Evolutionary conservation across 2,329 filamentous ascomycete genomes (phyloP).

Genomic region (Aspergillus sp.): DNA sequence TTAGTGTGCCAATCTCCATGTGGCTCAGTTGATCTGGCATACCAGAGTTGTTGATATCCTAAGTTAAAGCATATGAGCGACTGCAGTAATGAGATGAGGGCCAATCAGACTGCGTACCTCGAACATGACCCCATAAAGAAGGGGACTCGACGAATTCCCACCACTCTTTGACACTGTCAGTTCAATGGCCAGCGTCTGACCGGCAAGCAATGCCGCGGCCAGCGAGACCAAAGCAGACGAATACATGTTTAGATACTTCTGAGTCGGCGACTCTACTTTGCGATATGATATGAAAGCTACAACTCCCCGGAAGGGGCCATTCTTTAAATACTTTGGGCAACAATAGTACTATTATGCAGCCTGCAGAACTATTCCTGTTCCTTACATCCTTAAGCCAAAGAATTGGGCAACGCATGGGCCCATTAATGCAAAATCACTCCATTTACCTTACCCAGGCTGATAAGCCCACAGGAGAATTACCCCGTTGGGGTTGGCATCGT

Average conservation of each 20-base stretch:
- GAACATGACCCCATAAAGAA: constrained; percentile 41
- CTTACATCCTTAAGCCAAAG: neutral
- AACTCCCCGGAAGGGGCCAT: too few species aligned
- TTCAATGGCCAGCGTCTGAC: neutral
- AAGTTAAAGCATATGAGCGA: neutral
- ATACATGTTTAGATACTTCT: neutral
- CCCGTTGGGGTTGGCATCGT: neutral
- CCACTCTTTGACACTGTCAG: constrained; percentile 12
- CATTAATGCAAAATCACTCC: neutral
- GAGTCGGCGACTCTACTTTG: too few species aligned
- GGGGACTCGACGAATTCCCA: constrained; percentile 35
- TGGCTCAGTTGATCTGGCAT: neutral
- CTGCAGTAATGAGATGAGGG: neutral
- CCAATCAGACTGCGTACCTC: constrained; percentile 25
- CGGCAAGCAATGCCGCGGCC: neutral
- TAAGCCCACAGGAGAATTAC: neutral
- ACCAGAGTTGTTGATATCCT: constrained; percentile 42
- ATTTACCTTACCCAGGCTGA: neutral
- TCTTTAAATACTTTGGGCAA: too few species aligned
- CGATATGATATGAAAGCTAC: too few species aligned
- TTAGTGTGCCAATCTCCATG: neutral
- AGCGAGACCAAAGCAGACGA: neutral
- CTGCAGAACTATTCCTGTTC: neutral
- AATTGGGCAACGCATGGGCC: neutral
- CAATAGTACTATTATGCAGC: neutral